phyloP scores from a whole-genome alignment of 257 asterid genomes.

The Gentiana macrophylla region DNA sequence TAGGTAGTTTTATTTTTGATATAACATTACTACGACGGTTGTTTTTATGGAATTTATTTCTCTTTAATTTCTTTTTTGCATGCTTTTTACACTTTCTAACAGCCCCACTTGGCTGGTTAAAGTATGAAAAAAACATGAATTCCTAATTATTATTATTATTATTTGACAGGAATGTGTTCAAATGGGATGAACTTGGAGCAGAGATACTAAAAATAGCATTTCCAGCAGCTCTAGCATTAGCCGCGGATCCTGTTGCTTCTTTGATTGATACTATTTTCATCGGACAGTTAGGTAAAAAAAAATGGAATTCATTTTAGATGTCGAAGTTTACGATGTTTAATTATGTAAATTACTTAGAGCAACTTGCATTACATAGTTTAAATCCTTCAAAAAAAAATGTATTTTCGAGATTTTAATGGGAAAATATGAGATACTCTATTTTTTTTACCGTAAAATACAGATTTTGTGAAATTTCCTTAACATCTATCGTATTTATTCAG shows the following conservation, averaged over 20 bases:
- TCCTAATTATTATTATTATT: not conserved
- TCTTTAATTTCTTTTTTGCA: not conserved
- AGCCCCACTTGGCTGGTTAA: not conserved
- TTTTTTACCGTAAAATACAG: no score
- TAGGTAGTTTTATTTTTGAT: constrained; percentile 22
- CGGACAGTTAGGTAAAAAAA: constrained; percentile 61
- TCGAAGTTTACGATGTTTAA: no score
- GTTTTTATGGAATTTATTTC: not conserved
- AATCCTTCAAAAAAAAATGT: no score
- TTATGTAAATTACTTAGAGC: no score
- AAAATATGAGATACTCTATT: no score
- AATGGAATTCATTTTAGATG: no score
- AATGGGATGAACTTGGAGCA: constrained; percentile 57
- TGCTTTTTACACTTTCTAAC: not conserved
- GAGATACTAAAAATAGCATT: constrained; percentile 66
- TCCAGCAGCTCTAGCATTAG: constrained; percentile 92
- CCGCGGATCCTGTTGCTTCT: constrained; percentile 95
- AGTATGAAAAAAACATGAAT: not conserved
- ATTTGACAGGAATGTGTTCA: constrained; percentile 42
- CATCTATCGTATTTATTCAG: no score
- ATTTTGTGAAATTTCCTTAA: no score
- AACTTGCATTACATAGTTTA: no score
- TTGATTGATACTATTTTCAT: constrained; percentile 77
- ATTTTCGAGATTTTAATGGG: no score
- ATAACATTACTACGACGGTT: not conserved